Percentiles rank a stretch among this genome's conserved stretches.
Conservation (phyloP, 192 early-diverging fungal species). For the Gaertneriomyces semiglobifer region DNA sequence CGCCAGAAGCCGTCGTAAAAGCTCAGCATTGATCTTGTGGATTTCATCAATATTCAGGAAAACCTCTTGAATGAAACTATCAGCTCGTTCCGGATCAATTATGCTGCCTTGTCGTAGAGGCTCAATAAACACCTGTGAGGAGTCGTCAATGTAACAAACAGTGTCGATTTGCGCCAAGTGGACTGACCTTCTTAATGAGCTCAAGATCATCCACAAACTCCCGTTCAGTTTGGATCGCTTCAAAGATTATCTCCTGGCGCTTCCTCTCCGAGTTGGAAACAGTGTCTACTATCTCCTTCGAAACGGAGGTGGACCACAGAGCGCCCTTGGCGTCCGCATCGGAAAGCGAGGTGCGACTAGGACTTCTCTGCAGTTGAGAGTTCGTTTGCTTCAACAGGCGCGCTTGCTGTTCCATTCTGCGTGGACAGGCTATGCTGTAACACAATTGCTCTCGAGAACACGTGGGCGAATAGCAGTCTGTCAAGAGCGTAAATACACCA, state of each 20-base stretch:
- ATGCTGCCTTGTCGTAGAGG: constrained; percentile 52
- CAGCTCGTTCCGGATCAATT: constrained; percentile 58
- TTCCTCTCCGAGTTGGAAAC: constrained; percentile 75
- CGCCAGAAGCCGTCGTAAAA: constrained; percentile 33
- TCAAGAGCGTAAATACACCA: constrained; percentile 86
- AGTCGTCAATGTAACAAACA: background rate
- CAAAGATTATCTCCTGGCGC: constrained; percentile 90
- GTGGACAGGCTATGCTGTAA: constrained; percentile 86
- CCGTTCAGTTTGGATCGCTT: constrained; percentile 85
- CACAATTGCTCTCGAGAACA: constrained; percentile 78
- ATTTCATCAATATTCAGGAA: constrained; percentile 42
- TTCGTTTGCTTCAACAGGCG: constrained; percentile 18
- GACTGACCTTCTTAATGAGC: constrained; percentile 62
- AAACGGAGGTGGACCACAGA: constrained; percentile 82
- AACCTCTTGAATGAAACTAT: constrained; percentile 68
- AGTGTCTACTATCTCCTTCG: constrained; percentile 65
- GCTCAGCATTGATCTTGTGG: constrained; percentile 35
- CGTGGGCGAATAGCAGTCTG: constrained; percentile 91
- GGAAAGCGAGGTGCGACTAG: constrained; percentile 16
- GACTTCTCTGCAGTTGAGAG: constrained; percentile 25
- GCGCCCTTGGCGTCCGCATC: constrained; percentile 48
- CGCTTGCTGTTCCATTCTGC: constrained; percentile 62
- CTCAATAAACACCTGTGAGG: constrained; percentile 31
- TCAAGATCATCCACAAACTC: constrained; percentile 88
- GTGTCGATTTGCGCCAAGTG: background rate